A percentile compares a stretch with the other conserved stretches of the same genome.
phyloP scores from a whole-genome alignment of 495 filamentous ascomycete species.

The Usnea hakonensis region DNA sequence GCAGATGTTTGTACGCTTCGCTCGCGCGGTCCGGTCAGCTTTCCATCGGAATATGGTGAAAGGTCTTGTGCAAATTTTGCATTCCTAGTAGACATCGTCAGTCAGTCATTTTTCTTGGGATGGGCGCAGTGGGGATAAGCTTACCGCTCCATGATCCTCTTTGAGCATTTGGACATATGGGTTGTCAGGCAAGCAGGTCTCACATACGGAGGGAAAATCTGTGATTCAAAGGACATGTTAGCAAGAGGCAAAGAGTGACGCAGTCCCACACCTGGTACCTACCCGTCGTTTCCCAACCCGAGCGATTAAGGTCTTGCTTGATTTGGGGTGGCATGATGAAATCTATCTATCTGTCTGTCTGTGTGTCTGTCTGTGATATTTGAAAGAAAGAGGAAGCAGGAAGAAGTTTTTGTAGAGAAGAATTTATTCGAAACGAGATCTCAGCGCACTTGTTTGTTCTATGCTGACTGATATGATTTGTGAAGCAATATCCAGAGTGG shows the following conservation, averaged over 20 bases:
- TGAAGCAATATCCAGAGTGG: background rate
- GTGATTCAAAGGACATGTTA: conserved; percentile 1
- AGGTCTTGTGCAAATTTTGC: conserved; percentile 84
- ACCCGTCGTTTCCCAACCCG: conserved; percentile 87
- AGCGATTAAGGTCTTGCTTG: conserved; percentile 95
- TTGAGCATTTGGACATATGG: conserved; percentile 99
- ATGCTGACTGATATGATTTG: background rate
- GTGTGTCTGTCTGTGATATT: too few relatives aligned
- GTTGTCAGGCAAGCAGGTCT: conserved; percentile 86
- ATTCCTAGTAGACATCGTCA: conserved; percentile 34
- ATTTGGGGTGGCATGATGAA: conserved; percentile 58
- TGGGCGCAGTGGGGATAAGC: conserved; percentile 30
- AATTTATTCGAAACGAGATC: background rate
- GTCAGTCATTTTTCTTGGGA: background rate
- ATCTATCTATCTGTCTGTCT: background rate
- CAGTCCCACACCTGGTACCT: conserved; percentile 58
- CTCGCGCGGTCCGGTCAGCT: conserved; percentile 76
- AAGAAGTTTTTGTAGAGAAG: background rate
- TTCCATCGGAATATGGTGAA: conserved; percentile 97
- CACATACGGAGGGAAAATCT: conserved; percentile 56
- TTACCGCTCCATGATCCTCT: conserved; percentile 77
- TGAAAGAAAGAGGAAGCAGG: too few relatives aligned
- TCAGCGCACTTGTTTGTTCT: background rate
- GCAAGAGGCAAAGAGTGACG: conserved; percentile 8
- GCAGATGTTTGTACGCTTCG: conserved; percentile 84